phyloP scores from a whole-genome alignment of 179 eudicot species.

The Camellia oleifera region DNA sequence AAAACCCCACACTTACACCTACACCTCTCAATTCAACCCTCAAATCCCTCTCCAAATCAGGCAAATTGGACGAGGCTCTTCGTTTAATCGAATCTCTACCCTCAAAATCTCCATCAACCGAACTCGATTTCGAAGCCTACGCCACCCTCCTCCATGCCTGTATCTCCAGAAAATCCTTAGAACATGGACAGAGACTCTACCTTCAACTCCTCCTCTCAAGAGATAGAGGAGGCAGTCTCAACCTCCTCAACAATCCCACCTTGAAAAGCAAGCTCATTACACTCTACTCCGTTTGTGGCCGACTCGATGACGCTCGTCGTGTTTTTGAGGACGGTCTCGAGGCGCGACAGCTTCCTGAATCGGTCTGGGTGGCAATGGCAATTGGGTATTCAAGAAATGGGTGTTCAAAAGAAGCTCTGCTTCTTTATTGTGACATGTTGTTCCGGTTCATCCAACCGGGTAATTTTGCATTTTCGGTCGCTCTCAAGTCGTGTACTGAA shows the following conservation, averaged over 20 bases:
- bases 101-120: background rate
- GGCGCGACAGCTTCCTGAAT: conserved; percentile 5
- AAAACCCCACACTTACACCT: background rate
- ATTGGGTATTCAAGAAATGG: conserved; percentile 42
- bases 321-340: conserved; percentile 25
- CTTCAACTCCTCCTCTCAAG: conserved; percentile 26
- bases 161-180: conserved; percentile 33
- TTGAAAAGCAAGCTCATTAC: conserved; percentile 36
- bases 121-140: conserved; percentile 22
- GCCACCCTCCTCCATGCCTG: conserved; percentile 35
- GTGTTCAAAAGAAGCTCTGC: conserved; percentile 26
- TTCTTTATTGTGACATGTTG: conserved; percentile 35
- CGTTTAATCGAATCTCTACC: conserved; percentile 28
- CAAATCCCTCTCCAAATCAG: conserved; percentile 35
- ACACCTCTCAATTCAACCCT: conserved; percentile 24
- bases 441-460: conserved; percentile 14
- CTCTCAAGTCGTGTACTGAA: conserved; percentile 30
- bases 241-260: conserved; percentile 20
- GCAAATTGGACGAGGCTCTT: conserved; percentile 37
- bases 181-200: conserved; percentile 36
- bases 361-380: conserved; percentile 42
- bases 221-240: background rate
- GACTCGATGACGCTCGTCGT: conserved; percentile 31
- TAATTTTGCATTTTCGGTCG: conserved; percentile 32
- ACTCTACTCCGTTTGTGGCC: conserved; percentile 36